A percentile compares a stretch with the other conserved stretches of the same genome.
Evolutionary conservation across 495 filamentous ascomycete species (phyloP).

Genomic region (Penicillium paxilli): DNA sequence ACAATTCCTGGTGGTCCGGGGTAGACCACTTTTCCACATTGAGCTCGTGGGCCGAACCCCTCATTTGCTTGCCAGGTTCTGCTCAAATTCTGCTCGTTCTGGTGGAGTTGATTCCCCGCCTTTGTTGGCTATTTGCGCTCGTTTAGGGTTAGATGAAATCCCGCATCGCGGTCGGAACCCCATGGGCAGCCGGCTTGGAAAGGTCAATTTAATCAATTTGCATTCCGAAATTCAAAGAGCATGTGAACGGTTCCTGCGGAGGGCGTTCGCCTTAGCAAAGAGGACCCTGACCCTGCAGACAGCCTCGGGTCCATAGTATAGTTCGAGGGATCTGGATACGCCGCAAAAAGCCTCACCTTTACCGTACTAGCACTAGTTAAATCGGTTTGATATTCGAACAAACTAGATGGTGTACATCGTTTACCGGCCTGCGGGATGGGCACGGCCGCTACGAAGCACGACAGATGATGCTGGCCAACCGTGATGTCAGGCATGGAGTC

Average conservation of each 20-base stretch:
- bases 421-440: neutral
- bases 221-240: slow-evolving; percentile 3
- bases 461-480: neutral
- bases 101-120: neutral
- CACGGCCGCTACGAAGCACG: neutral
- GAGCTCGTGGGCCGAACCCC: slow-evolving; percentile 4
- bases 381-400: too few species aligned
- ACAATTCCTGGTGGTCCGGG: slow-evolving; percentile 1
- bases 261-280: slow-evolving; percentile 3
- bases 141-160: slow-evolving; percentile 4
- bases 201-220: neutral
- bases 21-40: slow-evolving; percentile 1
- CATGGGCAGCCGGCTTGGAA: slow-evolving; percentile 5
- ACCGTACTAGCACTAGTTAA: too few species aligned
- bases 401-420: neutral
- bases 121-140: neutral
- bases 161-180: slow-evolving; percentile 6
- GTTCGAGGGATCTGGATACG: neutral
- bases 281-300: neutral
- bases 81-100: neutral
- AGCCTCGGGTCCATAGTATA: neutral
- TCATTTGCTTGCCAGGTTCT: slow-evolving; percentile 3
- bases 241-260: slow-evolving; percentile 6
- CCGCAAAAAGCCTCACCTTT: neutral
- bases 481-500: neutral